Evolutionary conservation across 1,139 yeast genomes (phyloP), one percentile per base, ranked within the genome.

Genomic region (Entelexis paramagnoliae): DNA sequence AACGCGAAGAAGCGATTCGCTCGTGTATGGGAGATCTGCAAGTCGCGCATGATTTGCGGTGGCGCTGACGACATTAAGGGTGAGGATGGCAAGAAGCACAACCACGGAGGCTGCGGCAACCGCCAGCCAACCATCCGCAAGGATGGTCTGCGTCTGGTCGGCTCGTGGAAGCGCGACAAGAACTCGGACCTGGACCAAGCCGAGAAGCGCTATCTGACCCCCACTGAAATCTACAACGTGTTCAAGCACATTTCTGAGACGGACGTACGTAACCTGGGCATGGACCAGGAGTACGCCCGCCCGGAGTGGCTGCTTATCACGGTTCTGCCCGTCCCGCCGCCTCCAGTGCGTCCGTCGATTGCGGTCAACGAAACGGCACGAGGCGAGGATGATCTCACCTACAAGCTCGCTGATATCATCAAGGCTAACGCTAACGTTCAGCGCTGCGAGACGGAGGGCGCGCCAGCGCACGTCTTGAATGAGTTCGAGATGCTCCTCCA

Each of bases 261-360:
- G 63, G 99, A 93, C 66, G 81, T 95, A 58, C 74, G 70, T 51
- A 79, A 78, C 60, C 69, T 93, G 57, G 99, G 99, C 8, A 83
- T 91, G 68, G 87, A 85, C 65, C 95, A 87, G 66, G 97, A 91
- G 65, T 91, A 87, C 64, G 95, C 98, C 2, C 81, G 98, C 65
- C 99, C 99, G 1, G 99, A 93, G 69, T 93, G 98, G 99, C 81
- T 93, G 83, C 77, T 93, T 59, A 79, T 93, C 59, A 89, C 98
- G 2, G 97, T 91, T 17, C 75, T 93, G 63, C 98, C 98, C 1
- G 98, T 93, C n/a, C 99, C 99, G 43, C 99, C 99, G 50, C 98
- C 98, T 54, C 97, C 97, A 34, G 98, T 93, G 34, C 83, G 99
- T 70, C 99, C 99, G 17, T 85, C 95, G 40, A 91, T 93, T 72